phyloP scores from a whole-genome alignment of 129 eudicot species.

The Chrysanthemum lavandulifolium region DNA sequence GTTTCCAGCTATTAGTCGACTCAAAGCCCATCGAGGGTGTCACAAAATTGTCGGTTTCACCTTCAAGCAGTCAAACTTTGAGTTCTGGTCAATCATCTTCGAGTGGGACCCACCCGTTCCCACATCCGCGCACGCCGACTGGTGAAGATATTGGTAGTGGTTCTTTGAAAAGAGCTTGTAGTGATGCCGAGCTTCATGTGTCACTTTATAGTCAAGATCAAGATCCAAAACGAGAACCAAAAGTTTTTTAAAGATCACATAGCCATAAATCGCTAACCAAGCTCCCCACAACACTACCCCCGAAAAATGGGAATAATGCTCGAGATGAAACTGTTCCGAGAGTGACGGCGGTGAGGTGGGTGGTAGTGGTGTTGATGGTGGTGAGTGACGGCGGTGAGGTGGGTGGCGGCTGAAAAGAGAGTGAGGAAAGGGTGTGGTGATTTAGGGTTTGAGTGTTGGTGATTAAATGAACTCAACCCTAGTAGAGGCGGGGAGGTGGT shows the following conservation, averaged over 20 bases:
- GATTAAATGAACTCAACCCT: too few species aligned
- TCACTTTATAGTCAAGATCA: constrained; percentile 28
- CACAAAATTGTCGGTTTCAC: constrained; percentile 58
- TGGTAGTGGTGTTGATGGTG: too few species aligned
- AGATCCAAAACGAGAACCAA: constrained; percentile 32
- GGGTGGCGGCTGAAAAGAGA: too few species aligned
- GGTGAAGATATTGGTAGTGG: constrained; percentile 35
- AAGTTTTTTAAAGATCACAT: constrained; percentile 52
- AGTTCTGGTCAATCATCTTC: constrained; percentile 67
- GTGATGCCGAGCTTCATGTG: constrained; percentile 53
- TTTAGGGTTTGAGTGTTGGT: too few species aligned
- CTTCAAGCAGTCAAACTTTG: constrained; percentile 66
- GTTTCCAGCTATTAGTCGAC: constrained; percentile 26
- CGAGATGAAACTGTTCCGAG: constrained; percentile 41
- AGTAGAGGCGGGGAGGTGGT: too few species aligned
- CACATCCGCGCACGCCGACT: constrained; percentile 22
- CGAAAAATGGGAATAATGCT: constrained; percentile 18
- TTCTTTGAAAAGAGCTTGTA: constrained; percentile 51
- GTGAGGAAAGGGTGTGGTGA: too few species aligned
- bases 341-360: constrained; percentile 8
- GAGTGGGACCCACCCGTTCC: constrained; percentile 51
- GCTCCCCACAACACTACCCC: constrained; percentile 32
- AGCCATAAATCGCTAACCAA: constrained; percentile 52
- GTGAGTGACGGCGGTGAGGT: too few species aligned
- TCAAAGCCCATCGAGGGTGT: constrained; percentile 30